Base-by-base conservation (phyloP, 1,139 yeast species). In the Suhomyces wounanorum region DNA sequence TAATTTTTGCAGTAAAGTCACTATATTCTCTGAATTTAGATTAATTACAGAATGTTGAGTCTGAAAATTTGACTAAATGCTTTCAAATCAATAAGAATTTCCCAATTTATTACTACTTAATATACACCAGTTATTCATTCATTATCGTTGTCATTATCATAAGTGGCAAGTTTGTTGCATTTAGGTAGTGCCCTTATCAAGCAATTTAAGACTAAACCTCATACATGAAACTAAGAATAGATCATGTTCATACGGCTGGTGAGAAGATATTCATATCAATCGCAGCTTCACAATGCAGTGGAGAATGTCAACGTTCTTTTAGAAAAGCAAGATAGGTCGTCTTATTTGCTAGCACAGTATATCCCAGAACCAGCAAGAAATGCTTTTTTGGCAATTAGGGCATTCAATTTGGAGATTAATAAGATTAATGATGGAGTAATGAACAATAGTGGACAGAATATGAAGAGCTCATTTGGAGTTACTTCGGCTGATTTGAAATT, bases 391-490 rank as follows among this genome's bases (percentile, higher is more conserved):
- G 96, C 90, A 0, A 73, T 86, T 39, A 70, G 87, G 44, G 87
- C 88, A 0, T 84, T 89, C 68, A 84, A 84, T 56, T 66, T 86
- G 39, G 96, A 89, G 57, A 73, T 87, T 25, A 81, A 85, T 50
- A 82, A 82, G 59, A 80, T 88, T 42, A 74, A 75, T 21, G 81
- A 77, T 48, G 79, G 80, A 1, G 78, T 79, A 5, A 56, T 65
- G 42, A 68, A 73, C 7, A 59, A 60, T 44, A 76, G 77, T 2
- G 64, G 76, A 4, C 52, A 54, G 10, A 72, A 67, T 51, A 59
- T 72, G 47, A 59, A 71, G 18, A 53, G 54, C 11, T 59, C 72
- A 5, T 55, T 72, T 54, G 84, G 85, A 1, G 61, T 82, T 9
- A 66, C 75, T 3, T 72, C 82, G 0, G 64, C 75, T 8, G 85